Conservation (phyloP, 2,329 filamentous ascomycete species). For the Huntiella bhutanensis region DNA sequence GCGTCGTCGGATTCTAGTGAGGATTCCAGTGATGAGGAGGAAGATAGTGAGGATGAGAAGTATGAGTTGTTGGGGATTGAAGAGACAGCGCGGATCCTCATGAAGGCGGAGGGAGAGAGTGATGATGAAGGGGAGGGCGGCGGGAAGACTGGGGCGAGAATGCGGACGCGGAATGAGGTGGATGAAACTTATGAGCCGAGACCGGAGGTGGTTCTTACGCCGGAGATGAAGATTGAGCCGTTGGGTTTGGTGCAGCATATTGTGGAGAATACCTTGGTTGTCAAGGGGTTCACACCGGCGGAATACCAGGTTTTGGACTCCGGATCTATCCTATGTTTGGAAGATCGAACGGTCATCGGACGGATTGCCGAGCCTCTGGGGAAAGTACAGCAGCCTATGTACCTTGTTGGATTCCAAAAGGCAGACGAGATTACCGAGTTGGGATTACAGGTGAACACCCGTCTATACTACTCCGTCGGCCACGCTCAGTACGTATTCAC, state of each 20-base stretch:
- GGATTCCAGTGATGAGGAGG: constrained; percentile 39
- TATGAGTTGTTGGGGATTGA: constrained; percentile 62
- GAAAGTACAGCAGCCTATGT: constrained; percentile 67
- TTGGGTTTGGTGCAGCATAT: constrained; percentile 60
- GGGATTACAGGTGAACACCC: constrained; percentile 47
- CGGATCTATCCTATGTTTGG: constrained; percentile 65
- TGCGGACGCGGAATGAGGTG: constrained; percentile 71
- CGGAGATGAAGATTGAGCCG: constrained; percentile 56
- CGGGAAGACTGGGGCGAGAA: constrained; percentile 20
- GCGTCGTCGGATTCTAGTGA: constrained; percentile 44
- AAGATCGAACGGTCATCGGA: constrained; percentile 58
- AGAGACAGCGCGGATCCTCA: constrained; percentile 67
- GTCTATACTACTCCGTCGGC: constrained; percentile 57
- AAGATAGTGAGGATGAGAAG: constrained; percentile 39
- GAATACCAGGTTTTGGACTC: constrained; percentile 72
- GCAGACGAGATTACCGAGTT: constrained; percentile 47
- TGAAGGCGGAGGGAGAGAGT: constrained; percentile 63
- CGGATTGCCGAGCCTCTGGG: constrained; percentile 73
- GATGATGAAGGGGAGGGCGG: constrained; percentile 46
- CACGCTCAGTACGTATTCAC: constrained; percentile 79
- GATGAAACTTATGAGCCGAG: constrained; percentile 45
- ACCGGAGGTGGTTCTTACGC: constrained; percentile 60
- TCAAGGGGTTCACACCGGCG: constrained; percentile 61
- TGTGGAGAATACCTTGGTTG: constrained; percentile 59
- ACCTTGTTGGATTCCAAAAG: constrained; percentile 59